A percentile compares a stretch with the other conserved stretches of the same genome.
Evolutionary conservation across 2,329 filamentous ascomycete genomes (phyloP).

Genomic region (Beauveria sp.): DNA sequence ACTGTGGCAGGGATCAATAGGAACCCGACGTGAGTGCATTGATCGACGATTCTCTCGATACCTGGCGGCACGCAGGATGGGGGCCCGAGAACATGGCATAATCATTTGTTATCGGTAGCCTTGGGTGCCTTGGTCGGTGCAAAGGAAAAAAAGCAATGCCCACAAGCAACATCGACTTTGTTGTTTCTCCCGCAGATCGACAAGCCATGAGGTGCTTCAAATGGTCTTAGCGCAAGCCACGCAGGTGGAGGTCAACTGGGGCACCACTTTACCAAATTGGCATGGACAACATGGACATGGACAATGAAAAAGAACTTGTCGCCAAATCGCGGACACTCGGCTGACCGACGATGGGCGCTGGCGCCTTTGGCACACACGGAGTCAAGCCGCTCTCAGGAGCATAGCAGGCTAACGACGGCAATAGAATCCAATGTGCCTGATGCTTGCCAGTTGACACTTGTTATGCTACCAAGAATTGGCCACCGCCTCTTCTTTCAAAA

Average conservation of each 20-base stretch:
- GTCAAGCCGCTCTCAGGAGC: no score
- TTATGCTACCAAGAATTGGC: background rate
- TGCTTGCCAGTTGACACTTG: background rate
- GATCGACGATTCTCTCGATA: no score
- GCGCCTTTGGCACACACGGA: no score
- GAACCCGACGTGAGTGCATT: background rate
- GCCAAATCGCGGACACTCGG: background rate
- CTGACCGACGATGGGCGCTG: background rate
- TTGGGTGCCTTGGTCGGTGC: no score
- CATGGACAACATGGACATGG: background rate
- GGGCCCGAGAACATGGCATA: no score
- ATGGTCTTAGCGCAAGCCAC: slow-evolving; percentile 4
- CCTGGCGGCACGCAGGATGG: background rate
- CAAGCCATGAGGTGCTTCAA: background rate
- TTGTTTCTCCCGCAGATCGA: slow-evolving; percentile 1
- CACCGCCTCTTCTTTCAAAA: background rate
- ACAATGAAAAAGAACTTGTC: background rate
- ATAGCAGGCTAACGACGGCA: background rate
- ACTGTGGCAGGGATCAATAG: background rate
- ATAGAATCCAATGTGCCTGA: background rate
- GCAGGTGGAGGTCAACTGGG: background rate
- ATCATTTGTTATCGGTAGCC: no score
- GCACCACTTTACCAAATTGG: background rate
- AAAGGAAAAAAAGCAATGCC: background rate
- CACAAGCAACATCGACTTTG: background rate